Base-by-base conservation (phyloP, 2,329 filamentous ascomycete genomes). In the Colletotrichum tropicale region DNA sequence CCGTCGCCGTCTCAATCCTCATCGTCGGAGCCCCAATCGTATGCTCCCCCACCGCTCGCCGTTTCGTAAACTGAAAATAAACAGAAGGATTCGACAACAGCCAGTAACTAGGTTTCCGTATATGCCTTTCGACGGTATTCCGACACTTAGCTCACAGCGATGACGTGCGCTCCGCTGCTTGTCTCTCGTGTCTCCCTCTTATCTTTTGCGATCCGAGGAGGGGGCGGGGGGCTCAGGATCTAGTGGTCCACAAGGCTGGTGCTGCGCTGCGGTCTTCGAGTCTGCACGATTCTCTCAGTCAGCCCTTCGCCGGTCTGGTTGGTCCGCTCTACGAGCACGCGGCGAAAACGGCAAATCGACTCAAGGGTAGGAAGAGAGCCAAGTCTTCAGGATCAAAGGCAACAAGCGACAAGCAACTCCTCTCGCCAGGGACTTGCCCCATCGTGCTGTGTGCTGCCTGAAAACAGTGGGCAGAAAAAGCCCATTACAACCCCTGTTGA, bases 101-200 rank as follows among this genome's bases (percentile, higher is more conserved):
- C 73, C 73, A 75, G 62, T 75, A 48, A 56, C 16, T 32, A 18
- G 43, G 13, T 26, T 34, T 68, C 32, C 73, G 73, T 73, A 71
- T 75, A 64, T 75, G 70, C 70, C 32, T 58, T 75, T 73, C 38
- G 70, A 67, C 70, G 73, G 73, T 24, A 68, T 68, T 75, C 73
- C 73, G 70, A 73, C 48, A 65, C 73, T 18, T 30, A 58, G 5
- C 43, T 64, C 56, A 61, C 70, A 56, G n/a, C 24, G n/a, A 75
- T 75, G 56, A 73, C 73, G 73, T 73, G 69, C 43, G 26, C 58
- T 24, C 71, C 55, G 56, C 52, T 24, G 18, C 43, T 26, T 66
- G 21, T 58, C 56, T 26, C 58, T 74, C 71, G 58, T 64, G 38
- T 65, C 62, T 38, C 36, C 10, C 16, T 64, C 61, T 18, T 16